Base-by-base conservation (phyloP, 1,284 basidiomycete genomes). In the Marasmius fiardii region DNA sequence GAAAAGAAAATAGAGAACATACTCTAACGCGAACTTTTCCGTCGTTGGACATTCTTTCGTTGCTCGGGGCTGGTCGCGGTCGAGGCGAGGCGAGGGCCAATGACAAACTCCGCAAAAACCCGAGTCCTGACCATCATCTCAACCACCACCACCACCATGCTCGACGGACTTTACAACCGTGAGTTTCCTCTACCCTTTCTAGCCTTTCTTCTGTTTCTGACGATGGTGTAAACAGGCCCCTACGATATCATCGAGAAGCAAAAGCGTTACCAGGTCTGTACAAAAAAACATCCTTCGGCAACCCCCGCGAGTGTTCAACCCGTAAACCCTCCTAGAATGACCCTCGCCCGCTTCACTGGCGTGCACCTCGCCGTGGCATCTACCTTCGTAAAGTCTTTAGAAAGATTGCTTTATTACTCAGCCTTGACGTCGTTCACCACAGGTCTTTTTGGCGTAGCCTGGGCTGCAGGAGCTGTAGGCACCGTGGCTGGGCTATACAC, bases 1-100 rank as follows among this genome's bases (percentile, higher is more conserved):
- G 20, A n/a, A 51, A 14, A 10, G 59, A 52, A 53, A 60, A 51
- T 10, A 10, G 59, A 52, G 52, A 60, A 78, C 84, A 60, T 74
- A 89, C 88, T 74, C 85, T 79, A 60, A 87, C 83, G 60, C 88
- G 86, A 63, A 88, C 82, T 66, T 86, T 86, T 63, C 90, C 87
- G 67, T 71, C 79, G 64, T 78, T 79, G 69, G 82, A 75, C 77
- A 78, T 79, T 63, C 66, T 66, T 65, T 68, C 58, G 37, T 53
- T 54, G 55, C 53, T 63, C 54, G n/a, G 61, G 60, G 60, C 55
- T 58, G 47, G 58, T 57, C 55, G 54, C 43, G 57, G 60, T 33
- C 51, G 56, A 55, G 44, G 20, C 43, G 47, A 47, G 43, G 34
- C 48, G 55, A 49, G 51, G n/a, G 39, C 39, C 39, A 16, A 43